phyloP scores from a whole-genome alignment of 352 stramenopile species.

The Globisporangium ultimum region DNA sequence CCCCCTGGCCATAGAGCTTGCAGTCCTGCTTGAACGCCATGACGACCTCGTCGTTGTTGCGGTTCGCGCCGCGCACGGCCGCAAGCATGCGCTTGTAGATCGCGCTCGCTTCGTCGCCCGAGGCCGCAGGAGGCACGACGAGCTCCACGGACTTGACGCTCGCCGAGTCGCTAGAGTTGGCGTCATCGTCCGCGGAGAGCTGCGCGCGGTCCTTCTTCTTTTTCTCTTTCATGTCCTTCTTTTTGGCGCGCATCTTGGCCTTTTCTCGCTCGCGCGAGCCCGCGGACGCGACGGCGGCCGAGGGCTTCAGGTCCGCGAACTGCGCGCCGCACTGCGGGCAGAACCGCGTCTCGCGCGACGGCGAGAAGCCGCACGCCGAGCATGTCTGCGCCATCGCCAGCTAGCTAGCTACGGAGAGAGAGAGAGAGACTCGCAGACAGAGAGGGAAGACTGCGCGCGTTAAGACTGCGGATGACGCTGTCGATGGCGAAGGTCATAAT shows the following conservation, averaged over 20 bases:
- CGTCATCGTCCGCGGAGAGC: neutral
- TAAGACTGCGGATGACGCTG: too few relatives aligned
- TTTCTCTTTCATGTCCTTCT: constrained; percentile 24
- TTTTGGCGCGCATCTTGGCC: constrained; percentile 14
- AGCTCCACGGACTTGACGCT: constrained; percentile 15
- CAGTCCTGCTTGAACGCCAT: constrained; percentile 77
- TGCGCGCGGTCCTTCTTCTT: constrained; percentile 9
- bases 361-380: constrained; percentile 32
- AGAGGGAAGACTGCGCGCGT: neutral
- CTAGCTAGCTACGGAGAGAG: neutral
- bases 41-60: constrained; percentile 67
- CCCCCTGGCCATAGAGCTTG: constrained; percentile 67
- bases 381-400: constrained; percentile 30
- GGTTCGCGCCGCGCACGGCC: constrained; percentile 69
- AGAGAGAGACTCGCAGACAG: neutral
- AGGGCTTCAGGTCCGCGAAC: constrained; percentile 13
- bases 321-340: constrained; percentile 51
- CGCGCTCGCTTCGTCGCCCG: constrained; percentile 60
- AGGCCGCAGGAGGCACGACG: constrained; percentile 50
- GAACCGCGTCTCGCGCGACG: constrained; percentile 31
- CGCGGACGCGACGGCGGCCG: neutral
- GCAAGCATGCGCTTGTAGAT: constrained; percentile 85
- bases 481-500: too few relatives aligned
- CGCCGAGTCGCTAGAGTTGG: neutral
- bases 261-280: neutral